Base-by-base conservation (phyloP, 1,284 basidiomycete species). In the Microbotryum silenes-acaulis region DNA sequence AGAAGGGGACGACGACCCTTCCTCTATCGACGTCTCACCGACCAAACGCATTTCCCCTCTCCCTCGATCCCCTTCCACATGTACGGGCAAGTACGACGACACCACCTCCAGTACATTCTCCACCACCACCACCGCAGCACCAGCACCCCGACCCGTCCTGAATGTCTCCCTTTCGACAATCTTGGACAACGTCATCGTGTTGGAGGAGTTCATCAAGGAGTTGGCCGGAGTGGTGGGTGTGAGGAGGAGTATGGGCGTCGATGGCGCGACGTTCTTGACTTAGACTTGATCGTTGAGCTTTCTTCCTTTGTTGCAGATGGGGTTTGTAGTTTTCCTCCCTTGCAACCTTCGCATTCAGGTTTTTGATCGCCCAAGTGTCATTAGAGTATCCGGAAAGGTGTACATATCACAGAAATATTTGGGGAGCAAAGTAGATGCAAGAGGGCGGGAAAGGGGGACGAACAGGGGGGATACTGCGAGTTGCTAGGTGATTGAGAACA, bases 121-220 rank as follows among this genome's bases (percentile, higher is more conserved):
- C 14, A 42, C 14, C 37, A 18, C 37, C 14, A 42, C 14, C 37
- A 18, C 14, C 12, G 4, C 48, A 20, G 20, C 12, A 10, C 27
- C 14, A 21, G 3, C 20, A 21, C 9, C 18, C 14, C 29, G 52
- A 4, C 23, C 50, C 3, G 37, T 23, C 14, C 14, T 23, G 7
- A 12, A 75, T 20, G 81, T 91, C 31, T 89, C 88, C 14, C 78
- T 96, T 42, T 92, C 89, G 33, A 85, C 83, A 66, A 74, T 96
- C 61, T 77, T 98, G 71, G 96, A 98, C 75, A 97, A 98, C 73
- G 87, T 93, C 29, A 91, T 98, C 23, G 85, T 98, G 56, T 75
- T 98, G 64, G 93, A 98, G 76, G 94, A 98, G 77, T 87, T 87
- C 62, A 86, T 97, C 71, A 96, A 97, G 78, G 94, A 98, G 55